phyloP scores from a whole-genome alignment of 768 basidiomycete species.

The Amanita pseudoporphyria region DNA sequence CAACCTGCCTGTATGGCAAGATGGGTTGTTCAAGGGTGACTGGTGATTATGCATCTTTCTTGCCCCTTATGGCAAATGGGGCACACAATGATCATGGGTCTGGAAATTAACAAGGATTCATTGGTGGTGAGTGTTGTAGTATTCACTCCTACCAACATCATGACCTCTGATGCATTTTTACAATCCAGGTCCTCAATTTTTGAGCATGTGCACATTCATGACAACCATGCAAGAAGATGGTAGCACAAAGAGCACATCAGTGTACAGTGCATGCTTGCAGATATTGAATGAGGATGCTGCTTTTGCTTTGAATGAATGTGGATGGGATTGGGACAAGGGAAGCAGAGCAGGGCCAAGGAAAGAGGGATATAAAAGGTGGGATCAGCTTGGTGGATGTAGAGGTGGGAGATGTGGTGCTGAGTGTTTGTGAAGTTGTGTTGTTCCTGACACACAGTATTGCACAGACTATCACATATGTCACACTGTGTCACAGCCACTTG shows the following conservation, averaged over 20 bases:
- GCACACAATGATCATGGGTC: slow-evolving; percentile 17
- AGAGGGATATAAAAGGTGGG: background rate
- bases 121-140: slow-evolving; percentile 17
- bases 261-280: slow-evolving; percentile 58
- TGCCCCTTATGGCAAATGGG: slow-evolving; percentile 66
- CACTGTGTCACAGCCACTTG: no score
- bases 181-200: slow-evolving; percentile 40
- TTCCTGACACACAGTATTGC: no score
- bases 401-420: slow-evolving; percentile 22
- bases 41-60: slow-evolving; percentile 88
- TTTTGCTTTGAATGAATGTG: slow-evolving; percentile 83
- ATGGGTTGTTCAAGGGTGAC: slow-evolving; percentile 62
- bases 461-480: no score
- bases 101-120: slow-evolving; percentile 18
- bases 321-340: slow-evolving; percentile 28
- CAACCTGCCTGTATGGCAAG: slow-evolving; percentile 79
- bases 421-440: no score
- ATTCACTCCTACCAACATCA: background rate
- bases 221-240: slow-evolving; percentile 55
- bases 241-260: slow-evolving; percentile 61
- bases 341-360: slow-evolving; percentile 16
- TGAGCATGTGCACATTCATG: slow-evolving; percentile 45
- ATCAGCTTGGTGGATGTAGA: background rate
- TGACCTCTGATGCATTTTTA: background rate
- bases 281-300: slow-evolving; percentile 84